phyloP scores from a whole-genome alignment of 164 flowering plant species.

The Pachysandra terminalis region DNA sequence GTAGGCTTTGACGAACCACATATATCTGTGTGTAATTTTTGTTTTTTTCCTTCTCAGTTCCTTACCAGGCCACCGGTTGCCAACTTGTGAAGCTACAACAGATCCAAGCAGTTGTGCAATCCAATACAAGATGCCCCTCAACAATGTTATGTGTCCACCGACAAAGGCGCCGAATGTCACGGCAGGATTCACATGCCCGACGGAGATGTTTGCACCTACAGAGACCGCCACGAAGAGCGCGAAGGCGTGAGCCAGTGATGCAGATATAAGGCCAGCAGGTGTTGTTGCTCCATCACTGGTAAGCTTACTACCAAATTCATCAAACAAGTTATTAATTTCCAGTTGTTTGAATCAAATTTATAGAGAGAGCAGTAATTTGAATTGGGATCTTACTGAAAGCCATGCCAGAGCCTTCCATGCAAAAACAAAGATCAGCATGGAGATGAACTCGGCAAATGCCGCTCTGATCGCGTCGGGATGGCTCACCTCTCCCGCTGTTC shows the following conservation, averaged over 20 bases:
- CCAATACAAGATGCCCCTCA: conserved; percentile 41
- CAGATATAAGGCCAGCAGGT: conserved; percentile 40
- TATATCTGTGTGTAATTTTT: no score
- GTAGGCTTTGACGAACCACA: no score
- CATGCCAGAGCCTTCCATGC: conserved; percentile 80
- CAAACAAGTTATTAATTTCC: background rate
- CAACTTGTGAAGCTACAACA: conserved; percentile 33
- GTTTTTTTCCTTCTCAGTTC: no score
- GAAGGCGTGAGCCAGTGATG: conserved; percentile 38
- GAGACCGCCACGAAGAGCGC: conserved; percentile 46
- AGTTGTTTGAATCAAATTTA: no score
- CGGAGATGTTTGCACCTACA: conserved; percentile 41
- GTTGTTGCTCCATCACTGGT: conserved; percentile 31
- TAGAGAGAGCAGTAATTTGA: background rate
- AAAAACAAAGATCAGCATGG: conserved; percentile 57
- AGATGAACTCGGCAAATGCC: conserved; percentile 64
- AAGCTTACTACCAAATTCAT: conserved; percentile 30
- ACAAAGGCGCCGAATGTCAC: conserved; percentile 55
- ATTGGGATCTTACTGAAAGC: conserved; percentile 45
- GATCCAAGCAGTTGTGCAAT: conserved; percentile 46
- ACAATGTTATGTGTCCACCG: conserved; percentile 41
- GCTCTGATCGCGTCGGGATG: conserved; percentile 49
- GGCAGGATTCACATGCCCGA: conserved; percentile 51
- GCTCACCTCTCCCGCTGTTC: conserved; percentile 36
- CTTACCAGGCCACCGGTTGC: conserved; percentile 46